Evolutionary conservation across 148 eudicot species (phyloP), one percentile per base, ranked within the genome.

Genomic region (Cornus florida): DNA sequence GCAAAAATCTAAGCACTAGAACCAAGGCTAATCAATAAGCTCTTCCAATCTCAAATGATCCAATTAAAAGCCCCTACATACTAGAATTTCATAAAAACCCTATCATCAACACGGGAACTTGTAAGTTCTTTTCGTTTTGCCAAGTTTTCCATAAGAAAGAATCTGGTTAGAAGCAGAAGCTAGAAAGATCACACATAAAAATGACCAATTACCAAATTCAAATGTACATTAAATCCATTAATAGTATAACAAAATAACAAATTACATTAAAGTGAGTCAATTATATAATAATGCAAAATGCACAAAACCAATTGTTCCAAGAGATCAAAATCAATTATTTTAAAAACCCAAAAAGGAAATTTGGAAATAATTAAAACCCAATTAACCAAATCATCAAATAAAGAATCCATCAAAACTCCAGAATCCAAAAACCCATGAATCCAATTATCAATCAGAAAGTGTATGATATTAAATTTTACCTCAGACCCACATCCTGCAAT

Each of bases 401-500:
- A 16, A 41, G 39, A 17, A 17, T 60, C 83, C 82, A 79, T 77
- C 7, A 73, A 82, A 69, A 83, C 71, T 71, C 72, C 76, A 78
- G 70, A 80, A 76, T 77, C 39, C 70, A 78, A 79, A 86, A 77
- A 69, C 81, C 81, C 75, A 77, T 9, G 80, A 82, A 82, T 84
- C 87, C 72, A 78, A 85, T 69, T 33, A 53, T 71, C 35, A 53
- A 31, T 3, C 56, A 82, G 43, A 76, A 70, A 72, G 14, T 19
- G 39, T 32, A 22, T n/a, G 23, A 16, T 11, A 70, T 22, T 43
- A 80, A 72, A 73, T 72, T 86, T 88, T 89, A 92, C 97, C 94
- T 95, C 86, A 95, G 82, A 88, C 89, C 92, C 91, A 89, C 97
- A 91, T 92, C 94, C 80, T 88, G 87, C 75, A 83, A 81, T 82